Percentiles rank a stretch among this genome's conserved stretches.
Conservation (phyloP, 2,329 filamentous ascomycete species). For the Alternaria gaisen region DNA sequence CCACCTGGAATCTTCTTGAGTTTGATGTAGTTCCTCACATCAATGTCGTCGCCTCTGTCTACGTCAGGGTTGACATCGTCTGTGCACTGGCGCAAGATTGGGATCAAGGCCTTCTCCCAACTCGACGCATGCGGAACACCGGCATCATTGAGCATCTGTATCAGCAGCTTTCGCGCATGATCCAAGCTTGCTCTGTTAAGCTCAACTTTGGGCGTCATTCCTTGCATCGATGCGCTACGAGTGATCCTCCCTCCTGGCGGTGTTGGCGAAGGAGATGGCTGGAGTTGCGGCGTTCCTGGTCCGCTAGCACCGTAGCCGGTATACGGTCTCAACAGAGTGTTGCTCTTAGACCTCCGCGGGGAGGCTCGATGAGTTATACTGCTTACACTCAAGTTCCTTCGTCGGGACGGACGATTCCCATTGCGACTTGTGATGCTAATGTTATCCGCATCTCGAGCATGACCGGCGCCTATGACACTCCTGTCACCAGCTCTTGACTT, state of each 20-base stretch:
- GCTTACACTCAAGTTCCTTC: constrained; percentile 84
- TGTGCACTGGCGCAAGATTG: constrained; percentile 88
- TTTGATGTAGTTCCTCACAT: constrained; percentile 97
- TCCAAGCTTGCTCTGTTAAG: constrained; percentile 86
- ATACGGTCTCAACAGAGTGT: constrained; percentile 61
- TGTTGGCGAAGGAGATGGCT: constrained; percentile 37
- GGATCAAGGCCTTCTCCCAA: constrained; percentile 91
- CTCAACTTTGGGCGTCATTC: constrained; percentile 79
- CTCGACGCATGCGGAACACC: constrained; percentile 74
- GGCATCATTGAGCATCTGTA: constrained; percentile 81
- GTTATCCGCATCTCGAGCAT: constrained; percentile 70
- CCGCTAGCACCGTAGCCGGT: constrained; percentile 50
- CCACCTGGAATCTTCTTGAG: constrained; percentile 95
- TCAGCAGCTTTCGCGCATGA: constrained; percentile 85
- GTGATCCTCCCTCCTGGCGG: constrained; percentile 55
- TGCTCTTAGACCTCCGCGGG: constrained; percentile 69
- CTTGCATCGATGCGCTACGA: constrained; percentile 85
- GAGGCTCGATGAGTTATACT: constrained; percentile 78
- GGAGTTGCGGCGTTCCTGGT: constrained; percentile 33
- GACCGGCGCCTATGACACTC: constrained; percentile 67
- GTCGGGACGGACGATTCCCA: constrained; percentile 70
- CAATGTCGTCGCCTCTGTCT: constrained; percentile 90
- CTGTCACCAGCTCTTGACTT: constrained; percentile 78
- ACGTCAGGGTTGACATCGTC: constrained; percentile 96
- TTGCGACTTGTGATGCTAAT: constrained; percentile 72